Evolutionary conservation across 179 eudicot genomes (phyloP), one percentile per base, ranked within the genome.

Genomic region (Beta lomatogona): DNA sequence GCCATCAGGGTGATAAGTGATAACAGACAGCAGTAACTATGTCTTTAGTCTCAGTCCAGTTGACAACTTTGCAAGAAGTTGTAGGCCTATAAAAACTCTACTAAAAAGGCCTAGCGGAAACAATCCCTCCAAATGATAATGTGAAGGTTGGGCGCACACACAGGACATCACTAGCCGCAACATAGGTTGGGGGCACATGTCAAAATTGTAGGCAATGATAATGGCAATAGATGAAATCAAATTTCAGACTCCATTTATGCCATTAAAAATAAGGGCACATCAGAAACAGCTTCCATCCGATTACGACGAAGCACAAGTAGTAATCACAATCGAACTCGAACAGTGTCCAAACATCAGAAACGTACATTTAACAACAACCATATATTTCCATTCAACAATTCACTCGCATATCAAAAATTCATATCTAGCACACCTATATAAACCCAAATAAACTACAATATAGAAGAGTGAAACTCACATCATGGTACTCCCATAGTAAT

Each of bases 11-110:
- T 88, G 1, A 31, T 1, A 2, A 2, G 36, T 2, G 90, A 83
- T 93, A 93, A 81, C 92, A 87, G 48, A 93, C 93, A 60, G 97
- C 99, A 74, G 97, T 91, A 44, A 95, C 91, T 52, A 95, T 93
- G 75, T 93, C 98, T 83, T 86, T 93, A 28, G 89, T 79, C 76
- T 93, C 97, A 5, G 85, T 88, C 99, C 99, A 95, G 73, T 90
- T 89, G 31, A 92, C 91, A 69, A 95, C 99, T 80, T 90, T 91
- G 84, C 94, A 36, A 36, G 41, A 36, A 36, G 41, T 2, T 36
- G 4, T 36, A 36, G 41, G 41, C 41, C 41, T 36, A 36, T 36
- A 36, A 36, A 36, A 36, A 36, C 41, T 36, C 41, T 36, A 3
- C 41, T 36, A 36, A 36, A 36, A 36, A 36, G 41, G 41, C 41